These are phyloP conservation scores for Dioscorea dumetorum DNA, from an alignment of 106 monocot genomes.

Conservation along the genomic window DNA sequence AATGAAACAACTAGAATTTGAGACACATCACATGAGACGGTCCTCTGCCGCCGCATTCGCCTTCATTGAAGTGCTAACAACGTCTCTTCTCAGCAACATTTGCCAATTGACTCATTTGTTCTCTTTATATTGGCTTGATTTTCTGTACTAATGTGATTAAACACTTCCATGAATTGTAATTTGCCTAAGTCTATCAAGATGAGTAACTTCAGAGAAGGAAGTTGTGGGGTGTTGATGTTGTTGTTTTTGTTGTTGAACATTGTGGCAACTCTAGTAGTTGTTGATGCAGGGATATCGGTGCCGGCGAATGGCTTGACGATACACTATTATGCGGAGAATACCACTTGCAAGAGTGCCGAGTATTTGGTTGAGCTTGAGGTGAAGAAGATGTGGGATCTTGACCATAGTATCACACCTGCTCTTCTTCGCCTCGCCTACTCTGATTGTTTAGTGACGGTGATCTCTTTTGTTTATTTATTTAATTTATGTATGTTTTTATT, in stretches of 20 bases:
- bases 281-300: neutral
- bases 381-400: slow-evolving; percentile 20
- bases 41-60: no score
- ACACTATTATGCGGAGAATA: slow-evolving; percentile 36
- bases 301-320: slow-evolving; percentile 26
- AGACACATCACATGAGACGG: no score
- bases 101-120: no score
- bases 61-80: no score
- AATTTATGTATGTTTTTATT: neutral
- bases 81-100: no score
- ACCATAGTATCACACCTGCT: slow-evolving; percentile 34
- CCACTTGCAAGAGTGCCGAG: slow-evolving; percentile 38
- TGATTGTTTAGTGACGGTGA: slow-evolving; percentile 52
- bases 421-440: slow-evolving; percentile 58
- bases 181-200: no score
- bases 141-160: no score
- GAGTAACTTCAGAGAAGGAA: no score
- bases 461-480: neutral
- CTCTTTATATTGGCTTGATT: no score
- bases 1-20: no score
- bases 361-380: slow-evolving; percentile 31
- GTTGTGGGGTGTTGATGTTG: no score
- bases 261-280: neutral
- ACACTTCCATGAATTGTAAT: no score
- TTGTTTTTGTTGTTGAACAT: neutral